Conservation (phyloP, 495 filamentous ascomycete genomes). For the Clavariopsis aquatica region DNA sequence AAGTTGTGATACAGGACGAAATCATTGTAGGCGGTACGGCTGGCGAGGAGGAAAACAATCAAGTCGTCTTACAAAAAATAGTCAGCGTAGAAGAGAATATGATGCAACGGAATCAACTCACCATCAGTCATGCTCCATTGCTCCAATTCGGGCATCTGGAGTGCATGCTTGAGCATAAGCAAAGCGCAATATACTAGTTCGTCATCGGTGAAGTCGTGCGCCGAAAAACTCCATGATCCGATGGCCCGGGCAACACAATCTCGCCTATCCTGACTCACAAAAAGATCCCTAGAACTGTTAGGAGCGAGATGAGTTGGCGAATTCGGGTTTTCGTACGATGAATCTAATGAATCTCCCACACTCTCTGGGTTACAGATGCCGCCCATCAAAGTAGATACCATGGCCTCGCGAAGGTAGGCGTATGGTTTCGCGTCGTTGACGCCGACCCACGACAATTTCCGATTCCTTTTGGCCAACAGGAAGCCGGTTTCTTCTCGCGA, state of each 20-base stretch:
- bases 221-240: slow-evolving; percentile 83
- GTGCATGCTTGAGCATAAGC: slow-evolving; percentile 85
- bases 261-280: slow-evolving; percentile 58
- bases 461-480: slow-evolving; percentile 63
- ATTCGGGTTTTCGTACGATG: slow-evolving; percentile 42
- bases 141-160: slow-evolving; percentile 77
- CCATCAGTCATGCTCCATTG: slow-evolving; percentile 75
- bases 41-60: slow-evolving; percentile 76
- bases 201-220: slow-evolving; percentile 84
- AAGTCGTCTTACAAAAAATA: slow-evolving; percentile 55
- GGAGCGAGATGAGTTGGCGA: neutral
- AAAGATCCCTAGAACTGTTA: slow-evolving; percentile 44
- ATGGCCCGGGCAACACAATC: slow-evolving; percentile 66
- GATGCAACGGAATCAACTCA: slow-evolving; percentile 37
- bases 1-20: slow-evolving; percentile 99
- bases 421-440: slow-evolving; percentile 85
- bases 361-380: slow-evolving; percentile 80
- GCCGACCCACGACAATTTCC: slow-evolving; percentile 91
- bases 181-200: slow-evolving; percentile 78
- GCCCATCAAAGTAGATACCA: slow-evolving; percentile 89
- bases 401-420: slow-evolving; percentile 80
- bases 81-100: slow-evolving; percentile 10
- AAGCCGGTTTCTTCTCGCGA: slow-evolving; percentile 67
- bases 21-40: slow-evolving; percentile 83
- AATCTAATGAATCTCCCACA: slow-evolving; percentile 55